Conservation (phyloP, 108 stramenopile genomes). For the Stephanodiscus minutulus region DNA sequence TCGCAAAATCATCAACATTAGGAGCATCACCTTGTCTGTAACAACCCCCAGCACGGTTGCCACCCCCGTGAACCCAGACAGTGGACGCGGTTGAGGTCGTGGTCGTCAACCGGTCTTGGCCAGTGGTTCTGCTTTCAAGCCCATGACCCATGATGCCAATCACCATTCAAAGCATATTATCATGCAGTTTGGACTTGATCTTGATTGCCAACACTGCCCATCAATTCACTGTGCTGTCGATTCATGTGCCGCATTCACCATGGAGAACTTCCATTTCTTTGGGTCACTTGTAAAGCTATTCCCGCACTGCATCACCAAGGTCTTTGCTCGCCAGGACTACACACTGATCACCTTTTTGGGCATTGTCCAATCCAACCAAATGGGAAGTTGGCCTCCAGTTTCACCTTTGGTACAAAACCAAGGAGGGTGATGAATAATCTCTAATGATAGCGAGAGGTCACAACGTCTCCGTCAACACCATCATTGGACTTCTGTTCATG, state of each 20-base stretch:
- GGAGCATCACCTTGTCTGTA: no score
- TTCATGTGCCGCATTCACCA: background rate
- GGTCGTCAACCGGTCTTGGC: no score
- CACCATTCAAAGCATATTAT: no score
- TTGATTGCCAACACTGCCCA: no score
- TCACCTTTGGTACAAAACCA: background rate
- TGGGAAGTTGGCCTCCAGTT: background rate
- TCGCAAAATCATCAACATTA: no score
- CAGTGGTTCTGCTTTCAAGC: no score
- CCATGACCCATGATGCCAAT: no score
- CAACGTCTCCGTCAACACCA: background rate
- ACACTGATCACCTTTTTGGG: background rate
- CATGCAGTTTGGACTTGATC: no score
- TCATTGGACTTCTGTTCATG: constrained; percentile 7
- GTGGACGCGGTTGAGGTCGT: constrained; percentile 1
- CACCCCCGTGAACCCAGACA: constrained; percentile 7
- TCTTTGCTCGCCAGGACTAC: constrained; percentile 3
- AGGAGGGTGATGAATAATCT: background rate
- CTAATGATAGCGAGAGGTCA: background rate
- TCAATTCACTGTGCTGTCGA: background rate
- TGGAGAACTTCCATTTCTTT: background rate
- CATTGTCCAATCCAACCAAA: constrained; percentile 6
- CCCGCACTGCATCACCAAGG: background rate
- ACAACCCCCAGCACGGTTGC: no score
- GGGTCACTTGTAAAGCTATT: background rate